Percentiles rank a stretch among this genome's conserved stretches.
phyloP scores from a whole-genome alignment of 2,329 filamentous ascomycete genomes.

The Fonsecaea nubica region DNA sequence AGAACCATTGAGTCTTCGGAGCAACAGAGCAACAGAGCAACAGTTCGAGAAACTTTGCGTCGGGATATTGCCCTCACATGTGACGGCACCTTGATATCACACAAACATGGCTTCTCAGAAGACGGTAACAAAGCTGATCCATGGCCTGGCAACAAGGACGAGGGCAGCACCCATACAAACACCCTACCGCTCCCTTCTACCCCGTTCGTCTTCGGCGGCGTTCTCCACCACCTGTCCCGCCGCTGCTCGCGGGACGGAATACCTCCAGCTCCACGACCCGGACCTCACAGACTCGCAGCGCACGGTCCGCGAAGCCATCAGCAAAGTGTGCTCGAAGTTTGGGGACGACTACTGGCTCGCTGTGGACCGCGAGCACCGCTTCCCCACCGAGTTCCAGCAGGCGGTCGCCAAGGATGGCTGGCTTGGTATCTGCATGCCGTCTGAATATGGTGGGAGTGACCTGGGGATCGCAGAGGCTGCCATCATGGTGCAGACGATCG shows the following conservation, averaged over 20 bases:
- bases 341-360: constrained; percentile 53
- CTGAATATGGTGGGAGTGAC: constrained; percentile 51
- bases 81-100: background rate
- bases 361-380: constrained; percentile 47
- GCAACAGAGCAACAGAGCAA: background rate
- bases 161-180: background rate
- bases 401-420: constrained; percentile 52
- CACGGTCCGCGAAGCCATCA: constrained; percentile 53
- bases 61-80: background rate
- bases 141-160: background rate
- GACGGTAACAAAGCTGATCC: background rate
- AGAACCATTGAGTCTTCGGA: too few relatives aligned
- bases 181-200: background rate
- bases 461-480: constrained; percentile 54
- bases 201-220: constrained; percentile 28
- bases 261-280: constrained; percentile 42
- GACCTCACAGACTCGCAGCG: constrained; percentile 52
- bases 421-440: constrained; percentile 55
- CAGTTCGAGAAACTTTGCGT: background rate
- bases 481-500: constrained; percentile 57
- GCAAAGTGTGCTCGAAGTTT: constrained; percentile 53
- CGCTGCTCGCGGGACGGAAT: constrained; percentile 40
- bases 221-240: constrained; percentile 36
- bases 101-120: constrained; percentile 9
- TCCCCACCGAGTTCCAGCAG: constrained; percentile 51